Evolutionary conservation across 2,329 filamentous ascomycete species (phyloP).

Genomic region (Leptodontidium sp.): DNA sequence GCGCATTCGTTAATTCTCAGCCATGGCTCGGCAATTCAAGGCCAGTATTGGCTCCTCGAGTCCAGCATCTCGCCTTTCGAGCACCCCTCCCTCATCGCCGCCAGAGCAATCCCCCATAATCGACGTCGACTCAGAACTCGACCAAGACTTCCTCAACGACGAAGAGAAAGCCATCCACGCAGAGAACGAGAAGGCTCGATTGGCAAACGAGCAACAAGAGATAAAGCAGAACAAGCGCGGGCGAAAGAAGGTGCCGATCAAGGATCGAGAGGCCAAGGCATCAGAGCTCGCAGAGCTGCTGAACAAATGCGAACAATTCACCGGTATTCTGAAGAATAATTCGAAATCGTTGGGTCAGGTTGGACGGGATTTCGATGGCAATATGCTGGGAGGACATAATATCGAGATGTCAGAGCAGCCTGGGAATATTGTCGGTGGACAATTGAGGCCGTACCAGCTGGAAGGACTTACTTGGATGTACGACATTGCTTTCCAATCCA

Average conservation of each 20-base stretch:
- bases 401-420: conserved; percentile 87
- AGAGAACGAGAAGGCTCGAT: conserved; percentile 57
- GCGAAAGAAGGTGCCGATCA: conserved; percentile 45
- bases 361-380: conserved; percentile 66
- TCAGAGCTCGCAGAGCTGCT: conserved; percentile 66
- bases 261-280: conserved; percentile 65
- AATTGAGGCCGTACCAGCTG: conserved; percentile 93
- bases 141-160: conserved; percentile 31
- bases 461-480: conserved; percentile 96
- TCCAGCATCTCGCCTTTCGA: conserved; percentile 35
- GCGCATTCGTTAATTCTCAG: not conserved
- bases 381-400: conserved; percentile 68
- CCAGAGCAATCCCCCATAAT: conserved; percentile 31
- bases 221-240: conserved; percentile 30
- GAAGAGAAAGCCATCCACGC: conserved; percentile 43
- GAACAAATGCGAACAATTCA: conserved; percentile 66
- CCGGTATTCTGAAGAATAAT: conserved; percentile 69
- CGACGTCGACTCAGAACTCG: conserved; percentile 35
- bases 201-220: conserved; percentile 58
- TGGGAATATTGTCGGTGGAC: conserved; percentile 82
- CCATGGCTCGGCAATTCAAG: conserved; percentile 14
- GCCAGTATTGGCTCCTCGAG: conserved; percentile 21
- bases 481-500: conserved; percentile 66
- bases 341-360: conserved; percentile 69
- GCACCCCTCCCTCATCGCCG: conserved; percentile 42